Percentiles rank a stretch among this genome's conserved stretches.
phyloP scores from a whole-genome alignment of 2,329 filamentous ascomycete genomes.

The Diaporthe aspalathi region DNA sequence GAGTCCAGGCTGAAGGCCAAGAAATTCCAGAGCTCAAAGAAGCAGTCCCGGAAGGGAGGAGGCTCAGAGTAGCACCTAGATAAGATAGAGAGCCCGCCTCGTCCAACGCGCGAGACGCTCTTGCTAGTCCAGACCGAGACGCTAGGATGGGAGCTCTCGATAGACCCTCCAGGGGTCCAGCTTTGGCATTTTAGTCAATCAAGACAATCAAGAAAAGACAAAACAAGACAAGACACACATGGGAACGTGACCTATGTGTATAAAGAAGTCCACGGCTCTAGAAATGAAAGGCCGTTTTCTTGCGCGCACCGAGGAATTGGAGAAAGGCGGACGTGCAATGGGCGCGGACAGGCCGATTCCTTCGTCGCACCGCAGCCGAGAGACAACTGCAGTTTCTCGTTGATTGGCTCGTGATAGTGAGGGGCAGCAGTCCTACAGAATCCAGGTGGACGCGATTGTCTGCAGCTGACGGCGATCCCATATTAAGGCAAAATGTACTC shows the following conservation, averaged over 20 bases:
- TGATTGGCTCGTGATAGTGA: slow-evolving; percentile 32
- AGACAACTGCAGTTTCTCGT: background rate
- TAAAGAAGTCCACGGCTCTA: background rate
- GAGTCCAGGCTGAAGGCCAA: slow-evolving; percentile 59
- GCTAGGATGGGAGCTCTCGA: slow-evolving; percentile 36
- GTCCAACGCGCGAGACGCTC: background rate
- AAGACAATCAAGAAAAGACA: background rate
- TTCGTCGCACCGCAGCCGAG: slow-evolving; percentile 16
- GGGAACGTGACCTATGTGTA: no score
- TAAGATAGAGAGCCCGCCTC: background rate
- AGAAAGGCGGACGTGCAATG: background rate
- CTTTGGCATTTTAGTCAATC: background rate
- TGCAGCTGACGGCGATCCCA: slow-evolving; percentile 20
- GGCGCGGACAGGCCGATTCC: background rate
- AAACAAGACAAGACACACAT: no score
- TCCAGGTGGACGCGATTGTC: background rate
- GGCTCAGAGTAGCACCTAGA: slow-evolving; percentile 12
- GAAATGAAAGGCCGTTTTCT: background rate
- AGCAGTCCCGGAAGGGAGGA: slow-evolving; percentile 43
- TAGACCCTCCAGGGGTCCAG: slow-evolving; percentile 23
- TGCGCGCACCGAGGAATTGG: background rate
- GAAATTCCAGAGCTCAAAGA: slow-evolving; percentile 63
- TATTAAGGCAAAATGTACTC: background rate
- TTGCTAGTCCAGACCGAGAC: slow-evolving; percentile 20
- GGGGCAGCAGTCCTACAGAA: slow-evolving; percentile 23